A percentile compares a stretch with the other conserved stretches of the same genome.
Evolutionary conservation across 257 asterid species (phyloP).

Genomic region (Striga asiatica): DNA sequence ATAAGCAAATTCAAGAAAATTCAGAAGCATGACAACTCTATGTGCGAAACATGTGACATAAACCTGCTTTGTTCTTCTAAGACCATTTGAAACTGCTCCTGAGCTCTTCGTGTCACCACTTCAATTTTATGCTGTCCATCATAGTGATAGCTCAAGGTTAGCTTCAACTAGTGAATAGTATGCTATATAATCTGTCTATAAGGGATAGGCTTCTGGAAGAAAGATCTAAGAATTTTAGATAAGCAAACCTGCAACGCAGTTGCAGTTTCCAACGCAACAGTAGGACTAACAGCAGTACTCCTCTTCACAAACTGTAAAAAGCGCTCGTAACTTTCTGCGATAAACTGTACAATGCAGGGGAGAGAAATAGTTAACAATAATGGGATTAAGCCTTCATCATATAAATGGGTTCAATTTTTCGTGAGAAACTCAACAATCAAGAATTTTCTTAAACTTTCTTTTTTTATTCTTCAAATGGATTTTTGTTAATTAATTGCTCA

Average conservation of each 20-base stretch:
- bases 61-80: constrained; percentile 96
- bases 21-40: too few relatives aligned
- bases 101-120: constrained; percentile 92
- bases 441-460: not conserved
- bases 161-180: constrained; percentile 20
- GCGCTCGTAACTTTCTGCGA: constrained; percentile 83
- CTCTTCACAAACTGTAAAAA: constrained; percentile 71
- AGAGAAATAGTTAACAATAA: not conserved
- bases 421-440: not conserved
- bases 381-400: constrained; percentile 1
- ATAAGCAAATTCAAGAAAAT: too few relatives aligned
- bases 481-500: not conserved
- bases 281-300: constrained; percentile 92
- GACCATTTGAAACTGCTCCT: constrained; percentile 97
- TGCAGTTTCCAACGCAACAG: constrained; percentile 93
- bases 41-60: constrained; percentile 5
- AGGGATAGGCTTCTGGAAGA: constrained; percentile 1
- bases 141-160: constrained; percentile 23
- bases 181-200: constrained; percentile 2
- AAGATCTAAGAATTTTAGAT: constrained; percentile 7
- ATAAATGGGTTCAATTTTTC: not conserved
- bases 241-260: constrained; percentile 77
- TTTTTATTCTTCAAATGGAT: not conserved
- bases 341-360: constrained; percentile 37
- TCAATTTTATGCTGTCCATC: constrained; percentile 79